Conservation (phyloP, 352 stramenopile genomes). For the Phytophthora chlamydospora region DNA sequence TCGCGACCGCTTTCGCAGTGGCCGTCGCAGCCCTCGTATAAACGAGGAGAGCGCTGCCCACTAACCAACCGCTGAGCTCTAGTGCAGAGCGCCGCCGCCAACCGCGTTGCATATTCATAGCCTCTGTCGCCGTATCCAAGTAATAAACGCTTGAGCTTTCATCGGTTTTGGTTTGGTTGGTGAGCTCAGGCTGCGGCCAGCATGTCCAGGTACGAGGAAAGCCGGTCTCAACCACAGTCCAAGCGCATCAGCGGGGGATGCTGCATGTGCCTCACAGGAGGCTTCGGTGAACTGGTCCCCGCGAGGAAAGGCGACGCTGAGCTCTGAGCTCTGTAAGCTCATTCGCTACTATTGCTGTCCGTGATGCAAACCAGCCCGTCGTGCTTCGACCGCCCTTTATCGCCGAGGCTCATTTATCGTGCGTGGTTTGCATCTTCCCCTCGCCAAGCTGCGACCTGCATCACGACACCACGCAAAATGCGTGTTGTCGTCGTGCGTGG, state of each 20-base stretch:
- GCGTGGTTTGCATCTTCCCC: slow-evolving; percentile 2
- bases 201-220: too few relatives aligned
- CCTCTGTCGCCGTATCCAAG: slow-evolving; percentile 1
- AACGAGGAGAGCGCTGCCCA: not conserved
- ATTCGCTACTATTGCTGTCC: too few relatives aligned
- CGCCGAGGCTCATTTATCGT: too few relatives aligned
- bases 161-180: not conserved
- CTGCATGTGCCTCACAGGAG: too few relatives aligned
- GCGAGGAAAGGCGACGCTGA: too few relatives aligned
- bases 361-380: too few relatives aligned
- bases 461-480: not conserved
- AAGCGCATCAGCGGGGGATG: too few relatives aligned
- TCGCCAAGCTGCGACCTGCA: slow-evolving; percentile 5
- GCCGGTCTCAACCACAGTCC: too few relatives aligned
- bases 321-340: too few relatives aligned
- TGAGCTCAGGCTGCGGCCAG: too few relatives aligned
- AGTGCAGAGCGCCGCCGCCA: slow-evolving; percentile 10
- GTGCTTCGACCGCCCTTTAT: too few relatives aligned
- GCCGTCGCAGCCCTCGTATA: slow-evolving; percentile 14
- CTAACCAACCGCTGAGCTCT: slow-evolving; percentile 1
- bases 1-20: slow-evolving; percentile 16
- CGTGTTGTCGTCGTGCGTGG: slow-evolving; percentile 11
- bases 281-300: too few relatives aligned
- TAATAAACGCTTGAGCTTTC: slow-evolving; percentile 27
- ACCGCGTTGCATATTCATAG: slow-evolving; percentile 1